phyloP scores from a whole-genome alignment of 495 filamentous ascomycete genomes.

The Talaromyces thailandensis region DNA sequence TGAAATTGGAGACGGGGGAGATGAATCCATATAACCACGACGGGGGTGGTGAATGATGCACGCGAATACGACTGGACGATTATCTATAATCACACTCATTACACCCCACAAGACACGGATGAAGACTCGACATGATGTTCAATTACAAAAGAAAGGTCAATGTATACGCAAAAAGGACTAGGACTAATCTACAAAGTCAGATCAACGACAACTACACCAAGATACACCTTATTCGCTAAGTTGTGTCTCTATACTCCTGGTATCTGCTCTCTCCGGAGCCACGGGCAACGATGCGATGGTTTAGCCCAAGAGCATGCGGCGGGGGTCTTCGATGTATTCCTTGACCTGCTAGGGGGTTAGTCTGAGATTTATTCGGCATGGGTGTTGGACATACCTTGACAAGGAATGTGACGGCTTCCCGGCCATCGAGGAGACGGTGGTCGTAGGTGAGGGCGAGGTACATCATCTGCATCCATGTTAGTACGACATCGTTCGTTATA shows the following conservation, averaged over 20 bases:
- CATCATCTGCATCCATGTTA: conserved; percentile 65
- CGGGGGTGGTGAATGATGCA: background rate
- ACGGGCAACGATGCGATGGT: background rate
- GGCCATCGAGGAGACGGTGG: conserved; percentile 87
- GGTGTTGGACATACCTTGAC: conserved; percentile 55
- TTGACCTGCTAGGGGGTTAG: conserved; percentile 48
- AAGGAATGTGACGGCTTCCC: conserved; percentile 94
- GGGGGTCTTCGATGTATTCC: conserved; percentile 95
- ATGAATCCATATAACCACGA: background rate
- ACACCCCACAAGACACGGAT: background rate
- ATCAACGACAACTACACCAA: background rate
- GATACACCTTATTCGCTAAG: background rate
- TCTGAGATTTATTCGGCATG: background rate
- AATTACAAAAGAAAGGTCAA: conserved; percentile 8
- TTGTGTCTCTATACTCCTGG: background rate
- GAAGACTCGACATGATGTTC: conserved; percentile 20
- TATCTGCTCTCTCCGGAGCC: background rate
- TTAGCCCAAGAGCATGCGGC: conserved; percentile 74
- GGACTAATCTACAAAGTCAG: background rate
- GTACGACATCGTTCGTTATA: too few species aligned
- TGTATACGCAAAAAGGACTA: conserved; percentile 1
- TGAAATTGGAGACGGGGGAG: conserved; percentile 36
- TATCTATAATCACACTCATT: background rate
- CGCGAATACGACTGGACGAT: background rate
- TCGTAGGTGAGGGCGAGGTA: conserved; percentile 96